Conservation (phyloP, 805 yeast species). For the Metschnikowia dekortorum region DNA sequence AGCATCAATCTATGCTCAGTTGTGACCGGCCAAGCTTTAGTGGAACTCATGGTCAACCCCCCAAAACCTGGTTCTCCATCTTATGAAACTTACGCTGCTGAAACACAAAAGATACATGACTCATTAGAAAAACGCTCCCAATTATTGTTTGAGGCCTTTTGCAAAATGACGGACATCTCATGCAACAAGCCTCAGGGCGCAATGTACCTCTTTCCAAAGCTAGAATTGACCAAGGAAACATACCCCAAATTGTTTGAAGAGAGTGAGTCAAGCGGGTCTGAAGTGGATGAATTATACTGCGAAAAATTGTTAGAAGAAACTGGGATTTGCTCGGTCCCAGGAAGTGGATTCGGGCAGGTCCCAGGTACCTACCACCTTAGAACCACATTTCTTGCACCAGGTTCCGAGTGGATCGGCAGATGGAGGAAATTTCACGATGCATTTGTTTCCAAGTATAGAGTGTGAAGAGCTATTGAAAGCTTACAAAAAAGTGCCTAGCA, state of each 20-base stretch:
- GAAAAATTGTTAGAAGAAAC: conserved; percentile 75
- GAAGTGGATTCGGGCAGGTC: conserved; percentile 93
- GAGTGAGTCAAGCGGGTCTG: conserved; percentile 53
- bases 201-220: conserved; percentile 89
- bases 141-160: conserved; percentile 65
- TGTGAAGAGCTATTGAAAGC: not conserved
- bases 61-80: conserved; percentile 77
- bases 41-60: conserved; percentile 91
- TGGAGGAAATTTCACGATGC: conserved; percentile 77
- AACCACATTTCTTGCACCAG: conserved; percentile 96
- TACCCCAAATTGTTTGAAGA: conserved; percentile 53
- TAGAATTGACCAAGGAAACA: conserved; percentile 47
- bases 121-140: conserved; percentile 62
- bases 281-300: conserved; percentile 88
- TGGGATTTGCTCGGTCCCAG: conserved; percentile 97
- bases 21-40: conserved; percentile 89
- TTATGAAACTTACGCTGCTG: conserved; percentile 59
- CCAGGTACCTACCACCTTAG: conserved; percentile 88
- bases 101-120: conserved; percentile 56
- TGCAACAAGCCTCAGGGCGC: conserved; percentile 96
- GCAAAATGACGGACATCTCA: conserved; percentile 70
- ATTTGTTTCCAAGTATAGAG: conserved; percentile 56
- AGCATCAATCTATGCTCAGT: conserved; percentile 92
- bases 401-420: conserved; percentile 75
- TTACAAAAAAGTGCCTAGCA: not conserved